Base-by-base conservation (phyloP, 139 green algal genomes). In the Haematococcus sp. region DNA sequence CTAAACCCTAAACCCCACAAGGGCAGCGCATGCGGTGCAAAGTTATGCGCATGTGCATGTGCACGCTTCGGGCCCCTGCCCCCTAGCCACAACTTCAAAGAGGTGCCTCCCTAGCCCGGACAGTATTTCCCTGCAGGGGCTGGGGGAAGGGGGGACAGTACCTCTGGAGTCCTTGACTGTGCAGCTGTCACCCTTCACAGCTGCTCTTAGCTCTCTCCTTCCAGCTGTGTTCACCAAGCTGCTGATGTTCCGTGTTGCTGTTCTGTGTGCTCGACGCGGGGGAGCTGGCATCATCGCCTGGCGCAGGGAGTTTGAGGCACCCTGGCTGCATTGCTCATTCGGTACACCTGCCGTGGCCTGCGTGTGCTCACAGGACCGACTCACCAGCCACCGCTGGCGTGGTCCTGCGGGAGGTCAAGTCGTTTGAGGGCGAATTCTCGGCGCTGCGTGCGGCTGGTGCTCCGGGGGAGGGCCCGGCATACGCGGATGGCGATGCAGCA, bases 391-490 rank as follows among this genome's bases (percentile, higher is more conserved):
- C 52, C 2, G 25, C 52, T 22, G 20, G 30, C 1, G 67, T 76
- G 13, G 64, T 80, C 3, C 40, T 83, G 25, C 67, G 81, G 23
- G 86, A 94, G 81, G 69, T 89, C 25, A 85, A 76, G 73, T 70
- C 87, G 49, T 80, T 71, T 33, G 91, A 95, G 70, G 90, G 88
- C 28, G 86, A 58, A 17, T 92, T 92, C 63, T 33, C 66, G 28
- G 81, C 86, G 54, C 81, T 96, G 51, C 51, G 70, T 15, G 56
- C 63, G 3, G 74, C 55, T 17, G 89, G 88, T 0, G 90, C 87
- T 13, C 86, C 87, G 1, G 54, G 71, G 4, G 75, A 88, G 34
- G 77, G 79, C 15, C 60, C 79, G 2, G 83, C 84, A 2, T 95
- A 92, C 61, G 68, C 80, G 0, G 83, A 94, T 61, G 81, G 73